Conservation (phyloP, 352 stramenopile genomes). For the Globisporangium heterothallicum region DNA sequence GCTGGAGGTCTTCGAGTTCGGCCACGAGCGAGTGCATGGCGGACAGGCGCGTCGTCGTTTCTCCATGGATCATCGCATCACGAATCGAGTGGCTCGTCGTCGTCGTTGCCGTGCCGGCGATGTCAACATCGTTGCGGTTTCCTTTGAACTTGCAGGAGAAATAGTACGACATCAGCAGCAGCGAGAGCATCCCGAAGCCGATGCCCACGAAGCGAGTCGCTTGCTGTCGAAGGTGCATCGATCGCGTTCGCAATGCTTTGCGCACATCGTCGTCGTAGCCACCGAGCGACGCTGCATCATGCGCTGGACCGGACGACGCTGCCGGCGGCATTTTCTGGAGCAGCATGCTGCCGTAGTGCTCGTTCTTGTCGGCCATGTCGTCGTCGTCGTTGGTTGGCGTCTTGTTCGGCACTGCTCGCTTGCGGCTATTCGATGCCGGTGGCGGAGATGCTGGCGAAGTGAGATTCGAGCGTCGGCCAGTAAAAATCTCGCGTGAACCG, state of each 20-base stretch:
- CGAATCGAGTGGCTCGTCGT: not conserved
- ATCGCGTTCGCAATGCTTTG: not conserved
- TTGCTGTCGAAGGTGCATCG: not conserved
- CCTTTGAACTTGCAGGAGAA: not conserved
- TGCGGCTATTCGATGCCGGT: constrained; percentile 11
- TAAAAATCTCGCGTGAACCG: constrained; percentile 2
- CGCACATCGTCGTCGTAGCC: not conserved
- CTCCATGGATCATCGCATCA: not conserved
- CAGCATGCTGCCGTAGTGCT: constrained; percentile 18
- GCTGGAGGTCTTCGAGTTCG: constrained; percentile 29
- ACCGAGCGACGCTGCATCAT: not conserved
- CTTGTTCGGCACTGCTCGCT: constrained; percentile 6
- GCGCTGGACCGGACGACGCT: not conserved
- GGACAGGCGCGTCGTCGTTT: constrained; percentile 2
- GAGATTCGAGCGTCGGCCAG: not conserved
- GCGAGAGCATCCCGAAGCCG: not conserved
- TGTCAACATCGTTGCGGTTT: not conserved
- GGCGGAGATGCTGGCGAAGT: not conserved
- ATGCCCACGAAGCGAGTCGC: constrained; percentile 10
- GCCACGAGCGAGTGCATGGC: constrained; percentile 21
- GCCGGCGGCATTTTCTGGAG: constrained; percentile 4
- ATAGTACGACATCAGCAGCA: constrained; percentile 12
- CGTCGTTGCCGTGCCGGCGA: not conserved
- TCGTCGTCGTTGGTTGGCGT: not conserved
- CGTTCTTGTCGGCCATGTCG: constrained; percentile 11